Conservation (phyloP, 2,329 filamentous ascomycete species). For the Verticillium albo-atrum region DNA sequence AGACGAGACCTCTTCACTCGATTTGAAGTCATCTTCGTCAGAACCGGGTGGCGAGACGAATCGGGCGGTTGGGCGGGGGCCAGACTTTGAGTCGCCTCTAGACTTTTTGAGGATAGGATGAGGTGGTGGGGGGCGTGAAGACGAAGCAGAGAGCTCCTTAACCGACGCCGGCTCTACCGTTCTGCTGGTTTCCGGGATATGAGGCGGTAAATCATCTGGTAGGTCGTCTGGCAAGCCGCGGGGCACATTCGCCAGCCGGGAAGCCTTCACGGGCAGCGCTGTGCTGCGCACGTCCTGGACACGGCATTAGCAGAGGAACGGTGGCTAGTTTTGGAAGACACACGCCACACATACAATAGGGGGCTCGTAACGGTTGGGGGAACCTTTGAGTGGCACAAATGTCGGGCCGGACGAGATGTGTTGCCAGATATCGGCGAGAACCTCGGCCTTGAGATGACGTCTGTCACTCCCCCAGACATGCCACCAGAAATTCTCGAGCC, state of each 20-base stretch:
- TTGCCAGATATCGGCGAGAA: conserved; percentile 51
- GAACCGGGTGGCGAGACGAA: conserved; percentile 52
- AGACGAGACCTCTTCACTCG: conserved; percentile 32
- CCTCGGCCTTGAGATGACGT: conserved; percentile 45
- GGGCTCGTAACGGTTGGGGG: conserved; percentile 48
- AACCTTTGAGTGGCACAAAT: conserved; percentile 50
- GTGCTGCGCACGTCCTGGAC: neutral
- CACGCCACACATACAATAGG: conserved; percentile 33
- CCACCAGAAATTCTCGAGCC: conserved; percentile 63
- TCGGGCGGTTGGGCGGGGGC: conserved; percentile 55
- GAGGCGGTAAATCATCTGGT: neutral
- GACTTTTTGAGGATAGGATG: conserved; percentile 59
- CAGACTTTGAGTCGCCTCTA: conserved; percentile 46
- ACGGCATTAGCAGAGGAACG: neutral
- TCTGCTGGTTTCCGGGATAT: neutral
- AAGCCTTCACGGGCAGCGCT: neutral
- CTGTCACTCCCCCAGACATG: conserved; percentile 59
- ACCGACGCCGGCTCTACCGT: conserved; percentile 11
- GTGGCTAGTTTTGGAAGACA: neutral
- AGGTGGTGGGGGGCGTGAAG: conserved; percentile 40
- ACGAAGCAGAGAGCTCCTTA: conserved; percentile 29
- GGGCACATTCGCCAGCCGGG: neutral
- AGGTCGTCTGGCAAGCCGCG: neutral
- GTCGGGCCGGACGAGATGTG: conserved; percentile 55
- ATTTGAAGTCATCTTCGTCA: conserved; percentile 33